Base-by-base conservation (phyloP, 2,329 filamentous ascomycete genomes). In the Beauveria sp. region DNA sequence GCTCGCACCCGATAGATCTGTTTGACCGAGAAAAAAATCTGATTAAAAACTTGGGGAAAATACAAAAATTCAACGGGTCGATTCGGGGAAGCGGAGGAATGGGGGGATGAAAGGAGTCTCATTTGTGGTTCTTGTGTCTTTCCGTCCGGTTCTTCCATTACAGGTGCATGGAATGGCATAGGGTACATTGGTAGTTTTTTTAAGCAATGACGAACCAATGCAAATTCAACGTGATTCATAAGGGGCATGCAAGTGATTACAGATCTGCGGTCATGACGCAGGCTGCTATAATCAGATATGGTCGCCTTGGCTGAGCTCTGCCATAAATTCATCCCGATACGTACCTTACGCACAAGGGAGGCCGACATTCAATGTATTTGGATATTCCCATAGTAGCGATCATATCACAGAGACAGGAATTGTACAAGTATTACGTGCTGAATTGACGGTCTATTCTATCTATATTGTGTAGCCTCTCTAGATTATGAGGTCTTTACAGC, bases 1-100 rank as follows among this genome's bases (percentile, higher is more conserved):
- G 87, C 90, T 76, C 93, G 88, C 75, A 88, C 85, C 82, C 92
- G 92, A 82, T 96, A 75, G 74, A 66, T 63, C 5, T 45, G 28
- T 61, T 52, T 28, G 40, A 49, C 57, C 38, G 47, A 10, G 14
- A 45, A 18, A 43, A n/a, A 62, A 49, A 51, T 47, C 46, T 46
- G 52, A 58, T 58, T 50, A 58, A 57, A 57, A 58, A 58, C 28
- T 55, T 28, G n/a, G 45, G 24, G 52, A 46, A 55, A 43, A 46
- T 52, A 50, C n/a, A 45, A 43, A 53, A 49, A 59, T 58, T 45
- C 26, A 53, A 58, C 58, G 63, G 64, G 26, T 55, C n/a, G 20
- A 26, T 50, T 52, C 45, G 38, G 18, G 30, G 40, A 30, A 26
- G 47, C 24, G 26, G 51, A 60, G 56, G 42, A 65, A 64, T 66